Evolutionary conservation across 371 early-diverging fungal genomes (phyloP).

Genomic region (Lichtheimia ramosa): DNA sequence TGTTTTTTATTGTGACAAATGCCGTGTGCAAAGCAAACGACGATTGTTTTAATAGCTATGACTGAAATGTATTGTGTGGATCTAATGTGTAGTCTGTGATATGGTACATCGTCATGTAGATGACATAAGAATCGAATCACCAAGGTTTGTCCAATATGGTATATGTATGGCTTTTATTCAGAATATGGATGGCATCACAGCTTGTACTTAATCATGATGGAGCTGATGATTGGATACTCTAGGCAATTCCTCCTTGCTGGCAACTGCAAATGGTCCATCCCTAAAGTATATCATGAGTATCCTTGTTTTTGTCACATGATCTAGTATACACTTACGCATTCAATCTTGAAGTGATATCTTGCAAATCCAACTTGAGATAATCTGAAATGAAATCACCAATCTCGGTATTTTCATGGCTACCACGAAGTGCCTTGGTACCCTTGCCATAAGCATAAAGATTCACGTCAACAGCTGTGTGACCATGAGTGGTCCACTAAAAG

Average conservation of each 20-base stretch:
- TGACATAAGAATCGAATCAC: no score
- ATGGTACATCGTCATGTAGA: no score
- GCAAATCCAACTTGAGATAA: conserved; percentile 55
- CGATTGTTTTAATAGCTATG: no score
- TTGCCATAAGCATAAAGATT: conserved; percentile 70
- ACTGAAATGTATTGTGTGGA: no score
- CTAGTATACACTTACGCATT: not conserved
- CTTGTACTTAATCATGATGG: not conserved
- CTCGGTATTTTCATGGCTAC: conserved; percentile 81
- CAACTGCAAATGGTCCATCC: not conserved
- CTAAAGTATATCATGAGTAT: no score
- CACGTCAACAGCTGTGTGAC: conserved; percentile 62
- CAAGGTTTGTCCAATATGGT: no score
- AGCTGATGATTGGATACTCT: conserved; percentile 1
- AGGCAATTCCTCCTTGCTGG: not conserved
- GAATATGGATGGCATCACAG: no score
- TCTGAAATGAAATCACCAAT: conserved; percentile 69
- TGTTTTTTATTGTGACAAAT: no score
- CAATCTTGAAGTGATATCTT: conserved; percentile 50
- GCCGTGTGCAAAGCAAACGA: no score
- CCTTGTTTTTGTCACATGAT: not conserved
- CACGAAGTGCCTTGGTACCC: conserved; percentile 51
- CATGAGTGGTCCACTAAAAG: conserved; percentile 55
- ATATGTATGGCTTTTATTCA: no score
- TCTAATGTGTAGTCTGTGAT: no score